Conservation (phyloP, 2,329 filamentous ascomycete genomes). For the Balansia obtecta region DNA sequence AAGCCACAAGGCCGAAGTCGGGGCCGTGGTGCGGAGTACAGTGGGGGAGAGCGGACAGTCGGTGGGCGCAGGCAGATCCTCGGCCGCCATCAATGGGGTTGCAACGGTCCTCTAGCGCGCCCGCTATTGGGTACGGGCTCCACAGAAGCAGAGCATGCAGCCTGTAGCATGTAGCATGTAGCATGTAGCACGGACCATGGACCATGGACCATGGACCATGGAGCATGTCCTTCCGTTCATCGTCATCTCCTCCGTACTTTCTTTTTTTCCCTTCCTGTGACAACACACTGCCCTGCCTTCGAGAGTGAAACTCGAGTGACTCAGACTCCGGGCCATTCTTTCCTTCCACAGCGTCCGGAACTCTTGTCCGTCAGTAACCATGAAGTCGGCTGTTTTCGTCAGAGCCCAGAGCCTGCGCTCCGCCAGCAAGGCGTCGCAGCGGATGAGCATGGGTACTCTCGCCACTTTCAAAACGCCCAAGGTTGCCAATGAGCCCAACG, state of each 20-base stretch:
- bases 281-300: background rate
- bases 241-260: background rate
- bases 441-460: slow-evolving; percentile 40
- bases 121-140: too few species aligned
- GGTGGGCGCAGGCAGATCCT: too few species aligned
- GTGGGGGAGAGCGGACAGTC: too few species aligned
- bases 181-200: too few species aligned
- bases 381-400: slow-evolving; percentile 23
- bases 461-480: slow-evolving; percentile 81
- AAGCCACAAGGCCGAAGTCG: slow-evolving; percentile 2
- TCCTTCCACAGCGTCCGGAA: background rate
- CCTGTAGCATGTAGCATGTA: too few species aligned
- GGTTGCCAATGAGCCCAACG: slow-evolving; percentile 90
- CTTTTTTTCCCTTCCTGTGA: background rate
- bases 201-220: too few species aligned
- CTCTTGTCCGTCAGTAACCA: slow-evolving; percentile 6
- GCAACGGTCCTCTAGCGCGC: too few species aligned
- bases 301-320: background rate
- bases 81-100: too few species aligned
- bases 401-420: slow-evolving; percentile 20
- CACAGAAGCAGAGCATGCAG: too few species aligned
- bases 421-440: slow-evolving; percentile 16
- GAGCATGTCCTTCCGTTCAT: too few species aligned
- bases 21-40: background rate
- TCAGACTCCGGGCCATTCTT: background rate